Evolutionary conservation across 2,329 filamentous ascomycete species (phyloP), one percentile per base, ranked within the genome.

Genomic region (Chrysoporthe puriensis): DNA sequence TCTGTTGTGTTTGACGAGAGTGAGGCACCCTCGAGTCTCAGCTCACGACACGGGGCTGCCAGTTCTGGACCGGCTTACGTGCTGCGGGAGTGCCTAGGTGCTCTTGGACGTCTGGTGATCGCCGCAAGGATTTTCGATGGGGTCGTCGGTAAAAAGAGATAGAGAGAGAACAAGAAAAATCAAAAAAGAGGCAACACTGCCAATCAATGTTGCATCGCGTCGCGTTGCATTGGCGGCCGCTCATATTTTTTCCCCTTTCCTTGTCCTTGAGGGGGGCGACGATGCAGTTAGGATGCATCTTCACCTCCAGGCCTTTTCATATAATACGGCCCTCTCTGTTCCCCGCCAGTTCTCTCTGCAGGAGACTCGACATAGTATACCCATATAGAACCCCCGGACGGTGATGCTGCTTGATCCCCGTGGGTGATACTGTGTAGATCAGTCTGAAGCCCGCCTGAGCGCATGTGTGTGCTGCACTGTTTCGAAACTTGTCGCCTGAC

Each of bases 11-110:
- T n/a, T 9, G 50, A 43, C 26, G 11, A 40, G 48, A 43, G 50
- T 65, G 48, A 61, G 48, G 32, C 58, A 14, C 44, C 43, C 32
- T 65, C 58, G n/a, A 56, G 66, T 68, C 66, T 68, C 66, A 68
- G 59, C 62, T 58, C 42, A 58, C 36, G 50, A 57, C 57, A 64
- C 44, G n/a, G 46, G 40, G 36, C 43, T 32, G 54, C 13, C 54
- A 54, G 6, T 40, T n/a, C 8, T 11, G 2, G n/a, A 40, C 34
- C 32, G 7, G 32, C 32, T 43, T 21, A 9, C 40, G 36, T 56
- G 48, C 60, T 21, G 48, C 32, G 40, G 52, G 56, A 60, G 18
- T 34, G 50, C 50, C 50, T 21, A 54, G 21, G 14, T 14, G 26
- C 32, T 40, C 54, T 21, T 40, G 34, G 40, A 26, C 21, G 40